A percentile compares a stretch with the other conserved stretches of the same genome.
Conservation (phyloP, 768 basidiomycete species). For the Auriscalpium vulgare region DNA sequence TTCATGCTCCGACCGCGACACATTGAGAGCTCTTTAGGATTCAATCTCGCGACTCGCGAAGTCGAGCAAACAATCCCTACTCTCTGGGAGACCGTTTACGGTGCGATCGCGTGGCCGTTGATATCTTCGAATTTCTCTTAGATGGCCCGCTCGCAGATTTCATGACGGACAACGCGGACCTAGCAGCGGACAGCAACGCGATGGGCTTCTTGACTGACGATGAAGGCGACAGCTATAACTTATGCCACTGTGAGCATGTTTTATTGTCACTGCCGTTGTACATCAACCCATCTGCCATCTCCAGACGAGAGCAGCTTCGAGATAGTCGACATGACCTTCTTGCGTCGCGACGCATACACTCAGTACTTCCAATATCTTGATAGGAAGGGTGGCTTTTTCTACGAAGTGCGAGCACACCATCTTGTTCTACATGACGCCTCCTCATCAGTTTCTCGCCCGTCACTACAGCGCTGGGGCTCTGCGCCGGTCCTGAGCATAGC, state of each 20-base stretch:
- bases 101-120: slow-evolving; percentile 23
- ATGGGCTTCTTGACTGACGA: neutral
- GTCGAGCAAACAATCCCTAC: slow-evolving; percentile 65
- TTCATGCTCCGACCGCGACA: neutral
- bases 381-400: slow-evolving; percentile 6
- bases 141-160: neutral
- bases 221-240: slow-evolving; percentile 2
- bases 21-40: slow-evolving; percentile 30
- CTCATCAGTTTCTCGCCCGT: neutral
- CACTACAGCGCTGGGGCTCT: neutral
- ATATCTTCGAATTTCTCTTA: neutral
- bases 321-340: slow-evolving; percentile 5
- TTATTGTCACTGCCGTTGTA: neutral
- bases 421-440: neutral
- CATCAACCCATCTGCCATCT: neutral
- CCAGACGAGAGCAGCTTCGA: slow-evolving; percentile 4
- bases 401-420: slow-evolving; percentile 2
- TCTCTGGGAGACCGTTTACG: slow-evolving; percentile 62
- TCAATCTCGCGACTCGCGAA: slow-evolving; percentile 68
- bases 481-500: slow-evolving; percentile 2
- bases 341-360: neutral
- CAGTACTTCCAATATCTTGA: slow-evolving; percentile 7
- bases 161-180: neutral
- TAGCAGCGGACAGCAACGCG: neutral
- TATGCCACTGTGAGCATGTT: slow-evolving; percentile 1